Base-by-base conservation (phyloP, 768 basidiomycete species). In the Podaxis rugospora region DNA sequence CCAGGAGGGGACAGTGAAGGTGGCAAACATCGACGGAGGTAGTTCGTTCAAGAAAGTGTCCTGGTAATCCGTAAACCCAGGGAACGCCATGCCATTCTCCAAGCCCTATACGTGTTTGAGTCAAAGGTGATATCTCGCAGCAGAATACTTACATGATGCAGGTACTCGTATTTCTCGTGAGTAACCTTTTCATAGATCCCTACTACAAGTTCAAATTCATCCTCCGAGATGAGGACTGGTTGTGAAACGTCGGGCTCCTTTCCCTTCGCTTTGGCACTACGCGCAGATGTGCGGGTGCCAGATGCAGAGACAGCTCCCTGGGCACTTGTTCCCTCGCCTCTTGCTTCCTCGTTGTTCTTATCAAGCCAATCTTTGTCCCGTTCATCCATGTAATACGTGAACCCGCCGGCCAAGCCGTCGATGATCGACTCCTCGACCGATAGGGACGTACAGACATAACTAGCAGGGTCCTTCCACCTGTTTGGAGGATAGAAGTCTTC, bases 191-290 rank as follows among this genome's bases (percentile, higher is more conserved):
- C 97, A 67, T 96, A 88, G 51, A 98, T 71, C 21, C 93, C 93
- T 94, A 98, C 96, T 60, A 96, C 86, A 63, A 95, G 80, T 72
- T 99, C 97, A 64, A 98, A 96, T 67, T 94, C 89, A 66, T 97
- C 93, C 69, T 97, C 95, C 2, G 85, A 80, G 61, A 98, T 89
- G 57, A 80, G 74, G n/a, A 88, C 66, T 7, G 86, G 82, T 59
- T 83, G 84, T 1, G 75, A 72, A 1, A 82, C 73, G 55, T 95
- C 92, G 1, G 89, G 87, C 58, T 92, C 92, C 71, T 92, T 94
- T 58, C 90, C 92, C 67, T 90, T 95, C 7, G 85, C 86, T 73
- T 93, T 94, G 25, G 87, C 82, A 68, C 88, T 90, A 3, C 79
- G 80, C 37, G 83, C 77, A 16, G 88, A 85, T 4, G 85, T 81